These are phyloP conservation scores for Coemansia sp. DNA, from an alignment of 192 early-diverging fungal species.

Conservation along the genomic window DNA sequence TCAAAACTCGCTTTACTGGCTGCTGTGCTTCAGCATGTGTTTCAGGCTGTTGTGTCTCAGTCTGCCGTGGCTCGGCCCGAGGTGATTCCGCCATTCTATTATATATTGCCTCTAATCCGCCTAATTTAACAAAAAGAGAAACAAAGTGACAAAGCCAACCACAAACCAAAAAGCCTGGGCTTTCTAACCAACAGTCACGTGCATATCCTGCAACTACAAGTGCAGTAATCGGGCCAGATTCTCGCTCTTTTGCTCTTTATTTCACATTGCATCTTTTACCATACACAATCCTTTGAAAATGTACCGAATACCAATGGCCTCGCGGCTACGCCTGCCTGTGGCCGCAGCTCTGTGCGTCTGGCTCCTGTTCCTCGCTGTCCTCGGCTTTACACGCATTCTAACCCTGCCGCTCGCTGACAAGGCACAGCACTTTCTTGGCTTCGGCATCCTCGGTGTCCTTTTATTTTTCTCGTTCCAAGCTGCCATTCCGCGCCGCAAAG, in stretches of 20 bases:
- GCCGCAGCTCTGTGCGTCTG: constrained; percentile 19
- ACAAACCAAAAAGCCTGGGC: too few relatives aligned
- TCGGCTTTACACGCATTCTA: constrained; percentile 42
- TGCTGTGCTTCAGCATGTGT: neutral
- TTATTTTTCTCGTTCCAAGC: constrained; percentile 42
- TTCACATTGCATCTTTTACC: neutral
- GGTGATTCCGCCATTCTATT: neutral
- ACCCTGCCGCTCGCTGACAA: constrained; percentile 32
- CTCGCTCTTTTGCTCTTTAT: neutral
- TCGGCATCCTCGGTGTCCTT: constrained; percentile 32
- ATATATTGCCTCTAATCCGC: neutral
- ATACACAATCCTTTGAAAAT: neutral
- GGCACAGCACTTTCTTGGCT: constrained; percentile 41
- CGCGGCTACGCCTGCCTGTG: constrained; percentile 24
- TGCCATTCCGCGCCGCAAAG: constrained; percentile 23
- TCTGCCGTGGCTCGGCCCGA: neutral
- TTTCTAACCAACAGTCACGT: too few relatives aligned
- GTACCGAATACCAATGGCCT: constrained; percentile 24
- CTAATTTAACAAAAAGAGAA: too few relatives aligned
- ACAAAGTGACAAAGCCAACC: too few relatives aligned
- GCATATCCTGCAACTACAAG: too few relatives aligned
- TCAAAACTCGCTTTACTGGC: constrained; percentile 58
- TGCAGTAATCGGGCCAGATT: neutral
- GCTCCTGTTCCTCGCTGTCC: constrained; percentile 25
- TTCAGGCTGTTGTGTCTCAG: neutral